phyloP scores from a whole-genome alignment of 805 yeast genomes.

The Saturnispora sekii region DNA sequence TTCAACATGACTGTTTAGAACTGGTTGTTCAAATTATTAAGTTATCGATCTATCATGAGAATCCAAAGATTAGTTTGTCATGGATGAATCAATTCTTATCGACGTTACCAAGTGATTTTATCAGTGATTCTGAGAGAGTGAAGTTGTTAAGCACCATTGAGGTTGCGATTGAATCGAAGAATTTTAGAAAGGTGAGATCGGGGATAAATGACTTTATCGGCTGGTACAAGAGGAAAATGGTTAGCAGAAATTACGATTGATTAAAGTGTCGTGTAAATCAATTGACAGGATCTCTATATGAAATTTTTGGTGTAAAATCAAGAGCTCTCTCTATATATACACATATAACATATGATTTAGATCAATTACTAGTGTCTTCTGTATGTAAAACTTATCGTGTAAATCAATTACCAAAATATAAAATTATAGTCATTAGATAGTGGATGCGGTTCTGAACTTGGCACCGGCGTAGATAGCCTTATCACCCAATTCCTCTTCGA shows the following conservation, averaged over 20 bases:
- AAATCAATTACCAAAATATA: conserved; percentile 1
- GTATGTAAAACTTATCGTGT: not conserved
- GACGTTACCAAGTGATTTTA: conserved; percentile 51
- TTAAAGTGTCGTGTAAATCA: not conserved
- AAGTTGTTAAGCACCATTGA: conserved; percentile 50
- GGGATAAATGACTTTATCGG: conserved; percentile 67
- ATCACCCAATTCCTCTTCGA: conserved; percentile 97
- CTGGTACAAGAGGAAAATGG: conserved; percentile 76
- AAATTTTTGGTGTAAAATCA: not conserved
- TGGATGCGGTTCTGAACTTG: conserved; percentile 59
- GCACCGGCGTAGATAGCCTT: conserved; percentile 94
- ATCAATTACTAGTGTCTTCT: not conserved
- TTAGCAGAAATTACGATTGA: conserved; percentile 23
- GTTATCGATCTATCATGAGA: conserved; percentile 37
- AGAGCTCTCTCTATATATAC: no score
- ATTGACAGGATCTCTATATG: not conserved
- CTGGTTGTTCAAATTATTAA: conserved; percentile 55
- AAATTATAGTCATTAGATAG: conserved; percentile 18
- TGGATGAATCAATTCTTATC: conserved; percentile 54
- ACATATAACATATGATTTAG: not conserved
- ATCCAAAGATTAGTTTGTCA: conserved; percentile 30
- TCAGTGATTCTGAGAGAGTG: conserved; percentile 56
- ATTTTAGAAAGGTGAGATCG: conserved; percentile 63
- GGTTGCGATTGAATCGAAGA: conserved; percentile 56
- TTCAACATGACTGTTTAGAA: conserved; percentile 66